phyloP scores from a whole-genome alignment of 1,284 basidiomycete species.

The Apiotrichum veenhuisii region DNA sequence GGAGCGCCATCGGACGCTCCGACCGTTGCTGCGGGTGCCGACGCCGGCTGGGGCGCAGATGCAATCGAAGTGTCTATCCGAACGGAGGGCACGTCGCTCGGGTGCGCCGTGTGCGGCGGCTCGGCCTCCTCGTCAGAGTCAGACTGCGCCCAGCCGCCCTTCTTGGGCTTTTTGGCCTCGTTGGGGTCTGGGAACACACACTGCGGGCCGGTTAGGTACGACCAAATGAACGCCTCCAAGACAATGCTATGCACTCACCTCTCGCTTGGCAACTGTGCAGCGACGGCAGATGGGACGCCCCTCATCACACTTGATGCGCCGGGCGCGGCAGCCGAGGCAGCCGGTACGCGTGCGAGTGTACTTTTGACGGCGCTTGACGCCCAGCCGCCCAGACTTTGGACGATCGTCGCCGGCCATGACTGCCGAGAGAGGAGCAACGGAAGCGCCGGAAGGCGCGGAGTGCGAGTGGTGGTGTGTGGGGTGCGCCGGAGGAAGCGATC shows the following conservation, averaged over 20 bases:
- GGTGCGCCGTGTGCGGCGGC: background rate
- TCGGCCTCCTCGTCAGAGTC: slow-evolving; percentile 10
- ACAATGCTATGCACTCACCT: slow-evolving; percentile 35
- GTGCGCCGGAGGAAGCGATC: background rate
- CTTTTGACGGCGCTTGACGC: slow-evolving; percentile 40
- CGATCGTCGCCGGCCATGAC: background rate
- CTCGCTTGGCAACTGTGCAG: slow-evolving; percentile 42
- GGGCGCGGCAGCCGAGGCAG: slow-evolving; percentile 41
- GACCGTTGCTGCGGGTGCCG: background rate
- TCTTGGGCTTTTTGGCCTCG: slow-evolving; percentile 8
- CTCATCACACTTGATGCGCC: slow-evolving; percentile 48
- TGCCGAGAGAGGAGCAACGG: no score
- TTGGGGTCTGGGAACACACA: slow-evolving; percentile 11
- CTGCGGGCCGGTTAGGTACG: background rate
- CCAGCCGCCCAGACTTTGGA: slow-evolving; percentile 23
- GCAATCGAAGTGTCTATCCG: background rate
- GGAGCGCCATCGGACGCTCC: background rate
- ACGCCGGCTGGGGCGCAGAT: background rate
- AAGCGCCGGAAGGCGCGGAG: background rate
- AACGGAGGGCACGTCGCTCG: background rate
- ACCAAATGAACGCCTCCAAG: background rate
- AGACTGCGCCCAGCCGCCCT: slow-evolving; percentile 10
- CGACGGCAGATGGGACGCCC: slow-evolving; percentile 40
- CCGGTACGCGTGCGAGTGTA: slow-evolving; percentile 45
- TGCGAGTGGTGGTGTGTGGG: background rate